These are phyloP conservation scores for Lachnellula subtilissima DNA, from an alignment of 2,329 filamentous ascomycete species.

Conservation along the genomic window DNA sequence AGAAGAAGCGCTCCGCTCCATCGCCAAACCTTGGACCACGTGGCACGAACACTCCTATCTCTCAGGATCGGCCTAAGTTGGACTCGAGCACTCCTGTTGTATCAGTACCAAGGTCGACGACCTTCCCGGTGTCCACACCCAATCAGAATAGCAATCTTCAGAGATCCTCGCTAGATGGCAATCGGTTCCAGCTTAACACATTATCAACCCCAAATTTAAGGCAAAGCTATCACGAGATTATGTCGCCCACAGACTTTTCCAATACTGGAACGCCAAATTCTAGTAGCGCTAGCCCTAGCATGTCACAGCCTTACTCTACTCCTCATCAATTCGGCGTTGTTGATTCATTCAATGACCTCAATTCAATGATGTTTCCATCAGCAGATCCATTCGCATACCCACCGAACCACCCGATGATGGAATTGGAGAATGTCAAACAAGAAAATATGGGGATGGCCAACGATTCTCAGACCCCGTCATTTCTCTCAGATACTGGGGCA, in stretches of 20 bases:
- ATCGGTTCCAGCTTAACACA: conserved; percentile 21
- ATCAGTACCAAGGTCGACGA: conserved; percentile 20
- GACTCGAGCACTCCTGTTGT: conserved; percentile 3
- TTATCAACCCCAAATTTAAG: conserved; percentile 25
- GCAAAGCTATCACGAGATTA: conserved; percentile 25
- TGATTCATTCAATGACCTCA: conserved; percentile 57
- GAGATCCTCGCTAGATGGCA: conserved; percentile 27
- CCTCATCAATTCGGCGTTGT: conserved; percentile 33
- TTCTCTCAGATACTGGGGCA: conserved; percentile 26
- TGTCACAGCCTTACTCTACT: conserved; percentile 16
- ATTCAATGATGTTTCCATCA: conserved; percentile 76
- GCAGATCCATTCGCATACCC: conserved; percentile 73
- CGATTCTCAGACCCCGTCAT: conserved; percentile 17
- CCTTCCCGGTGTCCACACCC: conserved; percentile 28
- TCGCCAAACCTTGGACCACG: conserved; percentile 35
- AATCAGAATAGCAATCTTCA: conserved; percentile 19
- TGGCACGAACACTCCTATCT: conserved; percentile 27
- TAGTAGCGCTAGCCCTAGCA: conserved; percentile 13
- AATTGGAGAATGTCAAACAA: conserved; percentile 41
- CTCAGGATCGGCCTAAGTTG: conserved; percentile 15
- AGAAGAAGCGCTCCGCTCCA: conserved; percentile 55
- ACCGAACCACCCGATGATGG: conserved; percentile 68
- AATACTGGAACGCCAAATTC: conserved; percentile 26
- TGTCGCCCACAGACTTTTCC: conserved; percentile 25
- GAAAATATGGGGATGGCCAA: conserved; percentile 14